Conservation (phyloP, 805 yeast species). For the Saccharomycopsis fodiens region DNA sequence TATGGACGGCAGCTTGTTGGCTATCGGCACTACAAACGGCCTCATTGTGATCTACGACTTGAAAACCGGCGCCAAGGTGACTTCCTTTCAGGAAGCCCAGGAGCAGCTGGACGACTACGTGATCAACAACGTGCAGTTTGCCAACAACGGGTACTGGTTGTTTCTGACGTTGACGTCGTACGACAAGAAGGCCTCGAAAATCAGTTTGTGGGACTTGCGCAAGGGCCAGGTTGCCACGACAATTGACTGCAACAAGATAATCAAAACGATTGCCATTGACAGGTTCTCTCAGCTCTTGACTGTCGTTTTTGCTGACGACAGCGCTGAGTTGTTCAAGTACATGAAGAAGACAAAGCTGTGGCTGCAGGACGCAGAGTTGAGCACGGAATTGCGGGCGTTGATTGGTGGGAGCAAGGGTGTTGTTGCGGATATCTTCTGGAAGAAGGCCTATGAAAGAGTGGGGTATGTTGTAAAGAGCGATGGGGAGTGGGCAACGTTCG, state of each 20-base stretch:
- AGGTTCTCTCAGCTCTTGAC: slow-evolving; percentile 16
- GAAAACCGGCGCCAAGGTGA: slow-evolving; percentile 30
- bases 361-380: slow-evolving; percentile 10
- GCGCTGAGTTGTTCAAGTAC: slow-evolving; percentile 17
- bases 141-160: slow-evolving; percentile 61
- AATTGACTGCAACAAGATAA: slow-evolving; percentile 9
- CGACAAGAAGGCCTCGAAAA: slow-evolving; percentile 19
- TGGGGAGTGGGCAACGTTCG: slow-evolving; percentile 19
- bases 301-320: slow-evolving; percentile 9
- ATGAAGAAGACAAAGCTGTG: slow-evolving; percentile 19
- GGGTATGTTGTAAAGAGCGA: slow-evolving; percentile 14
- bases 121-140: slow-evolving; percentile 39
- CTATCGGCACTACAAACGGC: slow-evolving; percentile 31
- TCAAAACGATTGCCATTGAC: slow-evolving; percentile 14
- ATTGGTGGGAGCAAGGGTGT: background rate
- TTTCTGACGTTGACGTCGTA: slow-evolving; percentile 28
- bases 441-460: slow-evolving; percentile 17
- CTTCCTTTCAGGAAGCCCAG: slow-evolving; percentile 26
- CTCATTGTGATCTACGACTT: slow-evolving; percentile 34
- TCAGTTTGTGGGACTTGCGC: slow-evolving; percentile 45
- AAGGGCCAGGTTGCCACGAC: slow-evolving; percentile 26
- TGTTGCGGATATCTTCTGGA: slow-evolving; percentile 13
- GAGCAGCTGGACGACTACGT: slow-evolving; percentile 18
- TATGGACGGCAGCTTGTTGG: slow-evolving; percentile 42
- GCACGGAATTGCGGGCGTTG: slow-evolving; percentile 3